Base-by-base conservation (phyloP, 108 stramenopile species). In the Mediolabrus comicus region DNA sequence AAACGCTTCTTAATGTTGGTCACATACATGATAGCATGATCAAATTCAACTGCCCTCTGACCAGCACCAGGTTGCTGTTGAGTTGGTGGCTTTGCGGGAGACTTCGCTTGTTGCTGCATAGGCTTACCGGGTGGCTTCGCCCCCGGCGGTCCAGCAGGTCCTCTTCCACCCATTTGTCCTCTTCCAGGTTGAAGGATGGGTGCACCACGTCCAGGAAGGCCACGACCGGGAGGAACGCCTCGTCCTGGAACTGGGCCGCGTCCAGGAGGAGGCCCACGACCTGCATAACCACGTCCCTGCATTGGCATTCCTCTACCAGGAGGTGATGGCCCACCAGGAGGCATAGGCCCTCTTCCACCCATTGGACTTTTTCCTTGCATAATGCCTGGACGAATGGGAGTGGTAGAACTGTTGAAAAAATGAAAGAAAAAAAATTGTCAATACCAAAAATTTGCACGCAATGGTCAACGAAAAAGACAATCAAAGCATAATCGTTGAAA, bases 1-100 rank as follows among this genome's bases (percentile, higher is more conserved):
- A 97, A 97, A n/a, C 96, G 84, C 49, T 89, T 90, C 71, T 95
- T 95, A 75, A 97, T 95, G 52, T 87, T 92, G 41, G 96, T 97
- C 33, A 97, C 94, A 59, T 95, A 97, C 49, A 90, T 84, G 71
- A 97, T 95, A 59, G 96, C 96, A 82, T 97, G 92, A 71, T 95
- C 96, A 61, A 96, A 93, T 63, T 96, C 96, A 32, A 95, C 83
- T 2, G 86, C 80, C 59, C 69, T 35, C 63, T 35, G 64, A 34
- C 28, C 24, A 25, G 31, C 53, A 34, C 28, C 24, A 25, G 31
- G 56, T 24, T 61, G 65, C 19, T 59, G 29, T 49, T 65, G 74
- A 31, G 46, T 67, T 36, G 67, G 29, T 34, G 65, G 32, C 56
- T 67, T 54, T n/a, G 30, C 26, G 17, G 56, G 11, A 74, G 68